Evolutionary conservation across 2,329 filamentous ascomycete species (phyloP), one percentile per base, ranked within the genome.

Genomic region (Neonectria magnoliae): DNA sequence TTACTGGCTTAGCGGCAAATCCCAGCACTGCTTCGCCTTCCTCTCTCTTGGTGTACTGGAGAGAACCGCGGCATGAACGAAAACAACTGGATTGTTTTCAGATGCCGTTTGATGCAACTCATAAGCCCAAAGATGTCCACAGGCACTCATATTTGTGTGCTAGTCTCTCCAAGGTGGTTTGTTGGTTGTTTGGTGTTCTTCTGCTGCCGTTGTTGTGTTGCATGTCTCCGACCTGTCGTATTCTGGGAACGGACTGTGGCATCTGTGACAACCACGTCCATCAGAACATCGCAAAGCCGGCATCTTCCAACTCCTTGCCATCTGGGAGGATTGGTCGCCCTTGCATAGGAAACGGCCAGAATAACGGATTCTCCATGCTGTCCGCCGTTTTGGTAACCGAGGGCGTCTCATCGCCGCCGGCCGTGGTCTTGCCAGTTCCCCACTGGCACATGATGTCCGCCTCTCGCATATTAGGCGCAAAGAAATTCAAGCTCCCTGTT

Each of bases 271-370:
- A 36, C 25, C 22, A 25, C 50, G 48, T 54, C 14, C 36, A 41
- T 68, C 36, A 71, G 13, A 72, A 13, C 18, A 81, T 64, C 25
- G 79, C 80, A 70, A 89, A 89, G 0, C 87, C 87, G 2, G 86
- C 84, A 31, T 84, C 81, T 68, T 83, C 78, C 57, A 89, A 70
- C 54, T 82, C 78, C 31, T 79, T 71, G 1, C 85, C 84, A 0
- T 75, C 78, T 0, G 84, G 82, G 29, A 88, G 67, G 62, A 88
- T 84, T 3, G 86, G 86, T 22, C 85, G 80, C 0, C 86, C 86
- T 68, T 88, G 86, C 84, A 88, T 84, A 0, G 87, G 86, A 64
- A 88, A 88, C 1, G 86, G 85, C 87, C 87, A 89, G 69, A 88
- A 88, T 2, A 88, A 76, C 18, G 86, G 86, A 59, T 87, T 87